Percentiles rank a stretch among this genome's conserved stretches.
Conservation (phyloP, 371 early-diverging fungal species). For the Nematocida ironsii region DNA sequence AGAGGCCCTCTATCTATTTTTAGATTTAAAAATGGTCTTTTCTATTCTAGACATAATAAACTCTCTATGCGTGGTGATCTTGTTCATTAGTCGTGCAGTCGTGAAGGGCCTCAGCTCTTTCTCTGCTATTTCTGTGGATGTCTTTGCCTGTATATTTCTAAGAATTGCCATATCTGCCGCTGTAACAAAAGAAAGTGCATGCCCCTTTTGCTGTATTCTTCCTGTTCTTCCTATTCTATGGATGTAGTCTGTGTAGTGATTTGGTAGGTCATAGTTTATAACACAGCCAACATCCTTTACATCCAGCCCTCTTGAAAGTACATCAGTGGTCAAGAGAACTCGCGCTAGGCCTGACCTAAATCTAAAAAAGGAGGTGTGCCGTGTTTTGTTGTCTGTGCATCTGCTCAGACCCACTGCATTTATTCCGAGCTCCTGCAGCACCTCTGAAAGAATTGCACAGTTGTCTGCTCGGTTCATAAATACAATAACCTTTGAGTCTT, state of each 20-base stretch:
- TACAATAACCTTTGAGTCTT: conserved; percentile 42
- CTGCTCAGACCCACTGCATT: conserved; percentile 51
- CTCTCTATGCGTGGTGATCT: conserved; percentile 46
- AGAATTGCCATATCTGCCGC: conserved; percentile 19
- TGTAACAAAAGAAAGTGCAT: conserved; percentile 54
- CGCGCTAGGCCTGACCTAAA: conserved; percentile 19
- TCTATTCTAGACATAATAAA: conserved; percentile 22
- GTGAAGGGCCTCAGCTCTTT: conserved; percentile 40
- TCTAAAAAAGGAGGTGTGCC: conserved; percentile 18
- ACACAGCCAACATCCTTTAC: conserved; percentile 87
- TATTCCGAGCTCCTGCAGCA: conserved; percentile 51
- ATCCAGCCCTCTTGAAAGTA: conserved; percentile 89
- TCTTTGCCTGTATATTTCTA: conserved; percentile 27
- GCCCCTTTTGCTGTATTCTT: conserved; percentile 69
- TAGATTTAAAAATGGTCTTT: neutral
- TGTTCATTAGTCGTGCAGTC: conserved; percentile 38
- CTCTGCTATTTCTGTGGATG: conserved; percentile 14
- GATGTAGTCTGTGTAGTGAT: conserved; percentile 84
- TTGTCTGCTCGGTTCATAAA: conserved; percentile 53
- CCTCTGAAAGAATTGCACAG: conserved; percentile 43
- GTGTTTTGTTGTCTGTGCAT: conserved; percentile 19
- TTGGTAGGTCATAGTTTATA: conserved; percentile 91
- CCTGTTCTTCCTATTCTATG: conserved; percentile 84
- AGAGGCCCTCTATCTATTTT: neutral
- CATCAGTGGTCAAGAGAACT: conserved; percentile 91